These are phyloP conservation scores for Fraxinus dipetala DNA, from an alignment of 305 asterid species.

Conservation along the genomic window DNA sequence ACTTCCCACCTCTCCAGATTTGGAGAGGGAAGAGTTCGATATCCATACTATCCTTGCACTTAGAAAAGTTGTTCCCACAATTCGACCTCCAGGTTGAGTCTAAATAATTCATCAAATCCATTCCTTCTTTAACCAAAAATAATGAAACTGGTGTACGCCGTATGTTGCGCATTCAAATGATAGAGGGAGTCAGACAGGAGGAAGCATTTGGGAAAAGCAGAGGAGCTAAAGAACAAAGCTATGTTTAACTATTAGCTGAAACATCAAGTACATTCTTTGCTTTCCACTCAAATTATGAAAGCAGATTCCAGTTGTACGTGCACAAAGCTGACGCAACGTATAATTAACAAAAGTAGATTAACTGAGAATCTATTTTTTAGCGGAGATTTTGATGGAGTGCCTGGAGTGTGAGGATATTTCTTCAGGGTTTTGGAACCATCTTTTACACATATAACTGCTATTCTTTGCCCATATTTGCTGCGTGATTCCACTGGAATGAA, in stretches of 20 bases:
- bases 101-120: neutral
- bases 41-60: neutral
- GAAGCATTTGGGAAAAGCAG: neutral
- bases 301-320: neutral
- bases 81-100: neutral
- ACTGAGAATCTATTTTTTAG: conserved; percentile 35
- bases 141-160: neutral
- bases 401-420: conserved; percentile 80
- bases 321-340: conserved; percentile 1
- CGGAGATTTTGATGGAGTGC: conserved; percentile 78
- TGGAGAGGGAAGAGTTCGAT: neutral
- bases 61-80: neutral
- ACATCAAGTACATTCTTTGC: conserved; percentile 12
- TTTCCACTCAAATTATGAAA: conserved; percentile 3
- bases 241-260: neutral
- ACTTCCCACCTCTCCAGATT: neutral
- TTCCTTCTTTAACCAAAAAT: neutral
- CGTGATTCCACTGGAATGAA: conserved; percentile 72
- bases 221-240: neutral
- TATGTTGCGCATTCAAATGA: neutral
- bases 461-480: conserved; percentile 84
- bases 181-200: neutral
- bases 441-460: conserved; percentile 70
- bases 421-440: conserved; percentile 56
- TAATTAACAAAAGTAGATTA: neutral